Base-by-base conservation (phyloP, 441 rosid species). In the Gossypium davidsonii region DNA sequence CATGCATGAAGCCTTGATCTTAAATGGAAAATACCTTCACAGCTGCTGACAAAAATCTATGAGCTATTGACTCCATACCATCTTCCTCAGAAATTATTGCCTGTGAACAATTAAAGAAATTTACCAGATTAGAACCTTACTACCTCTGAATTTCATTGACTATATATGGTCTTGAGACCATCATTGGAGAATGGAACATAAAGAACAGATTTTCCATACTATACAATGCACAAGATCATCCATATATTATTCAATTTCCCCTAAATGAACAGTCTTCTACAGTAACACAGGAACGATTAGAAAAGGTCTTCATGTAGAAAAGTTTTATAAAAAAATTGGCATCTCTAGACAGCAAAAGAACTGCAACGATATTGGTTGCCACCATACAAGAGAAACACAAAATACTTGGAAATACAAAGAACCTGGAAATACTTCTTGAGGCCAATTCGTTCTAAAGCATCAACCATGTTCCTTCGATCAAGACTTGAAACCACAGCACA, bases 11-110 rank as follows among this genome's bases (percentile, higher is more conserved):
- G 9, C 25, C 31, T 10, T 78, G 46, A 42, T 62, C 58, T 39
- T 51, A 61, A 59, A 75, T 20, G 18, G 28, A 23, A 51, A 55
- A 72, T 81, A 94, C 98, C 98, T 92, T 94, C 74, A 94, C 71
- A 77, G 98, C 94, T 20, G 98, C 98, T 25, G 98, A 94, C 53
- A 94, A 96, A 84, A 92, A 92, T 80, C 88, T 83, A 79, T 94
- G 97, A 74, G 97, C 97, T 75, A 91, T 88, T 0, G 98, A 91
- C 79, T 92, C 98, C 98, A 91, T 94, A 70, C 97, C 98, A 70
- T 94, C 98, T 87, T 94, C 97, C 86, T 91, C 97, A 0, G 98
- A 74, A 64, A 94, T 94, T 69, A 92, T 79, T 37, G 94, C 94
- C 98, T 94, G 25, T 2, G 48, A 68, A 51, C 46, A 28, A 52